These are phyloP conservation scores for barley (Hordeum vulgare) DNA, from an alignment of 176 grass and related monocot species.

Conservation along the genomic window MorexV3_pseudomolecules_assembly NC_058520.1:561520222-561520721, in stretches of 20 bases:
- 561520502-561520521: conserved; percentile 50
- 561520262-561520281: conserved; percentile 44
- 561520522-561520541: conserved; percentile 48
- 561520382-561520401: conserved; percentile 56
- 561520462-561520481: conserved; percentile 44
- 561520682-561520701: neutral
- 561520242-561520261: conserved; percentile 59
- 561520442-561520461: conserved; percentile 18
- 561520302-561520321: neutral
- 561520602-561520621: conserved; percentile 57
- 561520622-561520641: conserved; percentile 32
- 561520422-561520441: conserved; percentile 64
- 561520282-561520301: conserved; percentile 27
- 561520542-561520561: conserved; percentile 55
- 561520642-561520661: conserved; percentile 8
- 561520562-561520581: conserved; percentile 32
- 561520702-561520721: conserved; percentile 15
- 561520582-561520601: conserved; percentile 61
- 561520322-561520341: conserved; percentile 43
- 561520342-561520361: conserved; percentile 41
- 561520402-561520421: conserved; percentile 76
- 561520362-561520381: conserved; percentile 51
- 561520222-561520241: conserved; percentile 35
- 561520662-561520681: conserved; percentile 32
- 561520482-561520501: conserved; percentile 53